These are phyloP conservation scores for Acephala macrosclerotiorum DNA, from an alignment of 2,329 filamentous ascomycete genomes.

Conservation along the genomic window DNA sequence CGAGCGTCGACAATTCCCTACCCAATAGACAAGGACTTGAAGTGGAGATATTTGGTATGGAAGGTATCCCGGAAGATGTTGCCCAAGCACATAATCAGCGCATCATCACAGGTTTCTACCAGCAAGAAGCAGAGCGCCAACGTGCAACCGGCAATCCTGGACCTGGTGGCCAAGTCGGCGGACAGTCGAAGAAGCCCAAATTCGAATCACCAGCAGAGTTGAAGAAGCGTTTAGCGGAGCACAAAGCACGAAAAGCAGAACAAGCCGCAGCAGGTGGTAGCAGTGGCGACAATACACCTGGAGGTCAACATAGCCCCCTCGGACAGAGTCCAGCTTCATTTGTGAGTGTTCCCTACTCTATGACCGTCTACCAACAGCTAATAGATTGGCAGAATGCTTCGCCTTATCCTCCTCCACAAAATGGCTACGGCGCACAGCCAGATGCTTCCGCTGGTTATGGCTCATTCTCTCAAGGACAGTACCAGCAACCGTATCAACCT, in stretches of 20 bases:
- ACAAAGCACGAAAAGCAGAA: slow-evolving; percentile 72
- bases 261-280: slow-evolving; percentile 56
- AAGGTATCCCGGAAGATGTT: slow-evolving; percentile 90
- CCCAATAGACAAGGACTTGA: slow-evolving; percentile 85
- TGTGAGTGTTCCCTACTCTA: slow-evolving; percentile 56
- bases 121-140: slow-evolving; percentile 82
- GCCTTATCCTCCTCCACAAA: slow-evolving; percentile 41
- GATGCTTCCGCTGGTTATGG: slow-evolving; percentile 41
- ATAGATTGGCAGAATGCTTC: slow-evolving; percentile 40
- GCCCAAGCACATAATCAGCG: slow-evolving; percentile 84
- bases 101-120: slow-evolving; percentile 85
- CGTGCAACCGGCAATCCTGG: slow-evolving; percentile 85
- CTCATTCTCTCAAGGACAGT: slow-evolving; percentile 45
- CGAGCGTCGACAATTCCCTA: slow-evolving; percentile 89
- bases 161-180: slow-evolving; percentile 68
- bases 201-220: slow-evolving; percentile 75
- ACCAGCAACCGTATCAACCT: slow-evolving; percentile 50
- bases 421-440: slow-evolving; percentile 39
- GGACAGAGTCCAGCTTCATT: slow-evolving; percentile 61
- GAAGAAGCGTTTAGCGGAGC: slow-evolving; percentile 80
- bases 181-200: slow-evolving; percentile 74
- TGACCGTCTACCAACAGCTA: not conserved
- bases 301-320: slow-evolving; percentile 53
- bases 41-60: slow-evolving; percentile 98
- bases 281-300: slow-evolving; percentile 64